These are phyloP conservation scores for Cucurbita moschata DNA, from an alignment of 306 rosid species.

Conservation along the genomic window DNA sequence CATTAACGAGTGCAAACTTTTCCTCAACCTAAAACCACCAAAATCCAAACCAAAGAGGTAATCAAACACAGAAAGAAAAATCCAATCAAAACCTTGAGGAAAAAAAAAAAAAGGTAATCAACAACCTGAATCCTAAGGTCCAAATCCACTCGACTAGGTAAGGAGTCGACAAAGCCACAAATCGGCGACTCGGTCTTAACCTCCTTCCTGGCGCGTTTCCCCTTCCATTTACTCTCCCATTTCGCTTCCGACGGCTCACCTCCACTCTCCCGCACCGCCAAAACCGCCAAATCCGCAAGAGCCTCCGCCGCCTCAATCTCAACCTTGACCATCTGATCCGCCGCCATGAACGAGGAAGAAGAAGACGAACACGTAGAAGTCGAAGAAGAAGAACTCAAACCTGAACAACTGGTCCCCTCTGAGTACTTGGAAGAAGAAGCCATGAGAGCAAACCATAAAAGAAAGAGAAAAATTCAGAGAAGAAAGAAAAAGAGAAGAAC, in stretches of 20 bases:
- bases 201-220: conserved; percentile 19
- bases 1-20: background rate
- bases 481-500: background rate
- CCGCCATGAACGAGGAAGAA: conserved; percentile 7
- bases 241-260: conserved; percentile 14
- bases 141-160: conserved; percentile 22
- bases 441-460: background rate
- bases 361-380: conserved; percentile 7
- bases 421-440: conserved; percentile 12
- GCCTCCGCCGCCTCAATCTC: conserved; percentile 98
- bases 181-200: conserved; percentile 34
- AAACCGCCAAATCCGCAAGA: conserved; percentile 52
- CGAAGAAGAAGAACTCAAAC: conserved; percentile 10
- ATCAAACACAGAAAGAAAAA: background rate
- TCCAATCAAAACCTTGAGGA: background rate
- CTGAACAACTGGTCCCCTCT: conserved; percentile 13
- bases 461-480: background rate
- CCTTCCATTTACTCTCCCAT: conserved; percentile 24
- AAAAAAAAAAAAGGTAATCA: background rate
- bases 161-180: conserved; percentile 14
- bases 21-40: background rate
- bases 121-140: conserved; percentile 15
- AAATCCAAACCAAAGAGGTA: background rate
- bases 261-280: conserved; percentile 36
- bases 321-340: conserved; percentile 41